Conservation (phyloP, 2,329 filamentous ascomycete species). For the Arthrobotrys iridis region DNA sequence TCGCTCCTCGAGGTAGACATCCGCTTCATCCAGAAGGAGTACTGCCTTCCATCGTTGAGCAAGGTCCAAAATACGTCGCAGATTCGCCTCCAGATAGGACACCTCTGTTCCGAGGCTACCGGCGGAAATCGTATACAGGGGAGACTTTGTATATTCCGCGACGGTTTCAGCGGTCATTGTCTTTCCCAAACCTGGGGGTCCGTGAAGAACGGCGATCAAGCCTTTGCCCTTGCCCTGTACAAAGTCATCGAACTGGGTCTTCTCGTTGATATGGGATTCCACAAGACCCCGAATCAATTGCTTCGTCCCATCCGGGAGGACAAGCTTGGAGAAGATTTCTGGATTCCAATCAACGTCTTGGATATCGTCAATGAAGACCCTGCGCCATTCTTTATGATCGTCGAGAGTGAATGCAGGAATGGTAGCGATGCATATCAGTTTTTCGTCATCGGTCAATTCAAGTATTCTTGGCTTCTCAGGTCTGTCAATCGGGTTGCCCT, state of each 20-base stretch:
- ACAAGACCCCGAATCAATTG: slow-evolving; percentile 63
- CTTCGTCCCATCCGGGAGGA: slow-evolving; percentile 58
- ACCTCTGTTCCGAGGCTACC: slow-evolving; percentile 61
- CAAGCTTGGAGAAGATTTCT: slow-evolving; percentile 56
- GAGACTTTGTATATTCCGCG: slow-evolving; percentile 12
- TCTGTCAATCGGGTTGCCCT: background rate
- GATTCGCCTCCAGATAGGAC: slow-evolving; percentile 57
- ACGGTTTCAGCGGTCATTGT: slow-evolving; percentile 26
- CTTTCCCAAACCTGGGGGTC: slow-evolving; percentile 30
- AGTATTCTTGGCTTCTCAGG: slow-evolving; percentile 23
- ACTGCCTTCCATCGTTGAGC: slow-evolving; percentile 59
- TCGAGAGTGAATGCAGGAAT: slow-evolving; percentile 87
- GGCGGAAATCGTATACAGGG: slow-evolving; percentile 3
- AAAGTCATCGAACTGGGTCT: slow-evolving; percentile 29
- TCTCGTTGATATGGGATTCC: slow-evolving; percentile 64
- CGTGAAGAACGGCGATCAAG: slow-evolving; percentile 30
- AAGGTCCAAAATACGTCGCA: slow-evolving; percentile 59
- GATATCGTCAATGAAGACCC: background rate
- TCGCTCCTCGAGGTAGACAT: slow-evolving; percentile 59
- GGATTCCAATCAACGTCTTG: slow-evolving; percentile 15
- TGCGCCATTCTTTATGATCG: slow-evolving; percentile 68
- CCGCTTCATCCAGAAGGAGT: slow-evolving; percentile 59
- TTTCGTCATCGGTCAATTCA: slow-evolving; percentile 75
- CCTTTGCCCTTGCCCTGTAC: slow-evolving; percentile 33
- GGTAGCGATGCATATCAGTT: slow-evolving; percentile 82